Evolutionary conservation across 257 asterid genomes (phyloP).

Genomic region (Solanum peruvianum): DNA sequence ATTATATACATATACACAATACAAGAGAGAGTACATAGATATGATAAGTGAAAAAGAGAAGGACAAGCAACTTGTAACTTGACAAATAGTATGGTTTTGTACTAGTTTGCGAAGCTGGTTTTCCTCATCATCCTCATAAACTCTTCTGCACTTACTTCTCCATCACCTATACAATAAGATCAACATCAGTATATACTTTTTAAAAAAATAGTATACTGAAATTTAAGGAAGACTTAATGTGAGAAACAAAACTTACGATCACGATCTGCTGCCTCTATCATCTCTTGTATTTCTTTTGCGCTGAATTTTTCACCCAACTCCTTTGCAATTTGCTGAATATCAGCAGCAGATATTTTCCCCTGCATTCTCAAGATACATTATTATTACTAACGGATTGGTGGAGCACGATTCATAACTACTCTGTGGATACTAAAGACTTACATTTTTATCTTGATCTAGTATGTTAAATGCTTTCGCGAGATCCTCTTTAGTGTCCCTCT

Average conservation of each 20-base stretch:
- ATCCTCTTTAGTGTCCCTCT: constrained; percentile 84
- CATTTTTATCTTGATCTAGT: constrained; percentile 87
- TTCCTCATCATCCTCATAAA: constrained; percentile 89
- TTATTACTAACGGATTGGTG: neutral
- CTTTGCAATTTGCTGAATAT: constrained; percentile 72
- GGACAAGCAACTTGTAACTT: neutral
- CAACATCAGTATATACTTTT: neutral
- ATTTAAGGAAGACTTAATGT: neutral
- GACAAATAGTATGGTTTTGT: neutral
- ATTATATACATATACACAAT: neutral
- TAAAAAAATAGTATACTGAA: neutral
- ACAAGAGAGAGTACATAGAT: neutral
- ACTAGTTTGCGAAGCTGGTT: constrained; percentile 59
- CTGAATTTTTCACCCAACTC: constrained; percentile 75
- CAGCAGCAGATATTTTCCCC: constrained; percentile 86
- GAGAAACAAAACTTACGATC: constrained; percentile 59
- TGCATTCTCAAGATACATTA: constrained; percentile 5
- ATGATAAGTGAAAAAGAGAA: neutral
- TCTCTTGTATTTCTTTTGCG: constrained; percentile 73
- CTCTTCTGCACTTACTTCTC: constrained; percentile 76
- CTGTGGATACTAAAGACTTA: neutral
- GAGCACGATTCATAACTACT: neutral
- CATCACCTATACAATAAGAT: constrained; percentile 47
- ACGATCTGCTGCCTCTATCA: constrained; percentile 90
- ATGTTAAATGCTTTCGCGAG: constrained; percentile 78